Percentiles rank a stretch among this genome's conserved stretches.
phyloP scores from a whole-genome alignment of 2,329 filamentous ascomycete species.

The Fusarium avenaceum region DNA sequence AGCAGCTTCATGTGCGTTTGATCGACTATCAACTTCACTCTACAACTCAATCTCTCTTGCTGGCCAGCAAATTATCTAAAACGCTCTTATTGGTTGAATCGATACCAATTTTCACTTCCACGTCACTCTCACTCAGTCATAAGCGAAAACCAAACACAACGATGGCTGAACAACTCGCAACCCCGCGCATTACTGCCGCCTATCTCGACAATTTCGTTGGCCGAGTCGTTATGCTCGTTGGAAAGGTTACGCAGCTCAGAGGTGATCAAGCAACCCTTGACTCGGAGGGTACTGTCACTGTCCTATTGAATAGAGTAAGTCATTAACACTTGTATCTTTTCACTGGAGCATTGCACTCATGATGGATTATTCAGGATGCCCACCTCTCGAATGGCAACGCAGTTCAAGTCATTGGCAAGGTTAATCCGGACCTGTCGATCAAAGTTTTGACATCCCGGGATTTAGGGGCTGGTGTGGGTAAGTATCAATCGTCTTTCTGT shows the following conservation, averaged over 20 bases:
- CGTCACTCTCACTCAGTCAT: background rate
- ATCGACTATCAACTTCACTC: background rate
- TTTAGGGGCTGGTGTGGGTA: conserved; percentile 77
- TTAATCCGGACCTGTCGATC: conserved; percentile 78
- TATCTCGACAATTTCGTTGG: conserved; percentile 83
- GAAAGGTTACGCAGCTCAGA: conserved; percentile 84
- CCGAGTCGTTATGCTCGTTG: conserved; percentile 85
- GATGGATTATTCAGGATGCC: conserved; percentile 68
- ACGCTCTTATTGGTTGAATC: accelerated
- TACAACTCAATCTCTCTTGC: background rate
- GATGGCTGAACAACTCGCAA: conserved; percentile 76
- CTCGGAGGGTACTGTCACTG: conserved; percentile 80
- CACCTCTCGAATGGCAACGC: conserved; percentile 78
- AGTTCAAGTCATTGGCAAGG: conserved; percentile 84
- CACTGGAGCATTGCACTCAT: conserved; percentile 9
- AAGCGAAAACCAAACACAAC: conserved; percentile 41
- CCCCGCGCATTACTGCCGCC: conserved; percentile 85
- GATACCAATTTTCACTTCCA: background rate
- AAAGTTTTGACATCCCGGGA: conserved; percentile 78
- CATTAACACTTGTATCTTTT: conserved; percentile 2
- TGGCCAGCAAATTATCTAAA: background rate
- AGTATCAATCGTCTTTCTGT: conserved; percentile 52
- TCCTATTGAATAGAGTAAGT: conserved; percentile 79
- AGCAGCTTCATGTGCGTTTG: conserved; percentile 19
- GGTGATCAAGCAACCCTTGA: conserved; percentile 87